Evolutionary conservation across 495 filamentous ascomycete species (phyloP), one percentile per base, ranked within the genome.

Genomic region (Evernia prunastri): DNA sequence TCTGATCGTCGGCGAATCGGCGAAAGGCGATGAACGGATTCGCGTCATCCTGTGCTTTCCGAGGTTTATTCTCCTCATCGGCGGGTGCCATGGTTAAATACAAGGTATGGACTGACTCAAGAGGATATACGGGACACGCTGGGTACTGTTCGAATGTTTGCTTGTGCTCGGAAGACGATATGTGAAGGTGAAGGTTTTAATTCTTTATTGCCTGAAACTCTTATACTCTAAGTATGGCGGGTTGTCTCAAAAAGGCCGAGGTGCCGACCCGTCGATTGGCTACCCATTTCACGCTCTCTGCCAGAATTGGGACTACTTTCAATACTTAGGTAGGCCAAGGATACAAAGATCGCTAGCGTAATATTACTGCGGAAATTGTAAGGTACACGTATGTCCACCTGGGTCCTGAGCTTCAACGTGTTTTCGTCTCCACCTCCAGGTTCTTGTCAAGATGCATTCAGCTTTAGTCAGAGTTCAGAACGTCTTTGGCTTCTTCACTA

Each of bases 401-500:
- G n/a, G n/a, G n/a, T n/a, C n/a, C 10, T 10, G 23, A 45, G 25
- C 53, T 57, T 54, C 61, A 51, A 63, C 39, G 54, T 49, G 36
- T 23, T 31, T 31, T 63, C 25, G 29, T 18, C 17, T 8, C 27
- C 13, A 8, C 40, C 10, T 40, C 17, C 15, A 11, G n/a, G 17
- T 57, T 61, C 25, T 20, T 31, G 4, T 54, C 77, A 82, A 64
- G 65, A 97, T 98, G 94, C 89, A 97, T 76, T 92, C 91, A 69
- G 82, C 87, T 27, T 73, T 93, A 36, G 90, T 88, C 43, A 88
- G 94, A 65, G 74, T 84, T 63, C 94, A 98, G 76, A 92, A 92
- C 78, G 87, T 92, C 68, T 98, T 98, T 75, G 91, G 93, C 73
- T 96, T 95, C 85, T 97, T 97, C 81, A 97, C 93, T 35, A 94